A percentile compares a stretch with the other conserved stretches of the same genome.
Evolutionary conservation across 1,284 basidiomycete species (phyloP).

Genomic region (Puccinia polysora): DNA sequence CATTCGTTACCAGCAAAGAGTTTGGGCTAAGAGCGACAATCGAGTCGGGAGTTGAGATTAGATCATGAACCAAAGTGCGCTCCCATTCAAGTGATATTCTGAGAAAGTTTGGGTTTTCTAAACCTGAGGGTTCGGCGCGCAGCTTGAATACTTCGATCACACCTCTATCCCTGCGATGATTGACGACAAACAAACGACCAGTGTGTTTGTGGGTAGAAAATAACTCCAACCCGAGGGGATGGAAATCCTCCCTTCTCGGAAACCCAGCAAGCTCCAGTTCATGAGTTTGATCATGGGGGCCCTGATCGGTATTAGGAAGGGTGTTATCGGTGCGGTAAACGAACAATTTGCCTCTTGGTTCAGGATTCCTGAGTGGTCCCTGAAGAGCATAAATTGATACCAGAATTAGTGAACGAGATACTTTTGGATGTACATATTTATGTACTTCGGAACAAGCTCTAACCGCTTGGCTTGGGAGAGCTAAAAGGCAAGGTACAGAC

Average conservation of each 20-base stretch:
- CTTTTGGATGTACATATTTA: not conserved
- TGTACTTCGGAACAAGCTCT: not conserved
- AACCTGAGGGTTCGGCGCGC: not conserved
- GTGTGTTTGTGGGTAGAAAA: conserved; percentile 58
- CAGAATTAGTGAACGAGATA: too few species aligned
- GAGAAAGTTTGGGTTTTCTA: not conserved
- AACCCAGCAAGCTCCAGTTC: conserved; percentile 55
- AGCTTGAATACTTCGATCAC: conserved; percentile 38
- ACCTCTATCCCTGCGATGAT: conserved; percentile 35
- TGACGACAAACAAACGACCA: conserved; percentile 26
- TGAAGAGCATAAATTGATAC: too few species aligned
- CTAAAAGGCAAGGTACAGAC: conserved; percentile 43
- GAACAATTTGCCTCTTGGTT: conserved; percentile 59
- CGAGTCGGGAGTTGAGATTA: conserved; percentile 27
- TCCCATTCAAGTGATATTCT: not conserved
- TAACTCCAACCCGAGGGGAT: conserved; percentile 61
- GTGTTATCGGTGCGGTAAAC: conserved; percentile 45
- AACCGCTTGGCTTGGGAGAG: conserved; percentile 2
- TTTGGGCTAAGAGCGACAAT: conserved; percentile 6
- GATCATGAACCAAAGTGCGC: conserved; percentile 18
- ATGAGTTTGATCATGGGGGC: conserved; percentile 10
- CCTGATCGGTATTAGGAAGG: not conserved
- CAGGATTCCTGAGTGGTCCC: conserved; percentile 60
- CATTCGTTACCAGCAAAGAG: conserved; percentile 31
- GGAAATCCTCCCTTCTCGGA: conserved; percentile 59